Evolutionary conservation across 495 filamentous ascomycete genomes (phyloP), one percentile per base, ranked within the genome.

Genomic region (Eremomyces bilateralis): DNA sequence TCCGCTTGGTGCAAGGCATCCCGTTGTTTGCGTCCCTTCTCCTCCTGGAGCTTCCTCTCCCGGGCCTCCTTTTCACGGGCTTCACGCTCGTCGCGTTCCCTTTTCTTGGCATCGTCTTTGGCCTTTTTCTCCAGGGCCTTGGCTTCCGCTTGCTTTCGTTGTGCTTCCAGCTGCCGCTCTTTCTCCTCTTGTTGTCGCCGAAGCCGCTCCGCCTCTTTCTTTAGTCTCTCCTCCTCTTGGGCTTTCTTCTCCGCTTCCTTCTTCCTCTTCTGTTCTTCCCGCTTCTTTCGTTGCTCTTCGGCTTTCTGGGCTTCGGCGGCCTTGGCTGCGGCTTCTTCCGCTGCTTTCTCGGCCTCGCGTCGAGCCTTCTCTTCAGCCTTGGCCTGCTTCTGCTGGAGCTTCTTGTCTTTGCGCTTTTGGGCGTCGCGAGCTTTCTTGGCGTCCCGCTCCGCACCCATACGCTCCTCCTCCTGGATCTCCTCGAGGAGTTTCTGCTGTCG

Each of bases 381-480:
- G 12, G 69, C 73, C 52, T 78, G 69, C 50, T 81, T 90, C 56
- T 90, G 80, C 45, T 75, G 64, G 11, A 72, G 69, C 35, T 80
- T 77, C 56, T 79, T 91, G 39, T 93, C 82, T 53, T 90, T 95
- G 45, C 77, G 76, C 59, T 85, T 85, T 46, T 88, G 73, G 0
- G 84, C 82, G 42, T 93, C 84, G 44, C 82, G 80, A 18, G 80
- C 80, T 53, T 84, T 91, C 58, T 94, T 94, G 5, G 80, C 80
- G 44, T 90, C 80, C 35, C 74, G 74, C 49, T 88, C 70, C 27
- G 69, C 67, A 31, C 74, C 70, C 22, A 71, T 65, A 16, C 65
- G 67, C 40, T 69, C 63, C 51, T 99, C 88, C 45, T 90, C 80
- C 42, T 83, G 65, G 0, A 93, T 62, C 52, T 99, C 88, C 46